Base-by-base conservation (phyloP, 176 grass and related monocot species). In the Carex littledalei region DNA sequence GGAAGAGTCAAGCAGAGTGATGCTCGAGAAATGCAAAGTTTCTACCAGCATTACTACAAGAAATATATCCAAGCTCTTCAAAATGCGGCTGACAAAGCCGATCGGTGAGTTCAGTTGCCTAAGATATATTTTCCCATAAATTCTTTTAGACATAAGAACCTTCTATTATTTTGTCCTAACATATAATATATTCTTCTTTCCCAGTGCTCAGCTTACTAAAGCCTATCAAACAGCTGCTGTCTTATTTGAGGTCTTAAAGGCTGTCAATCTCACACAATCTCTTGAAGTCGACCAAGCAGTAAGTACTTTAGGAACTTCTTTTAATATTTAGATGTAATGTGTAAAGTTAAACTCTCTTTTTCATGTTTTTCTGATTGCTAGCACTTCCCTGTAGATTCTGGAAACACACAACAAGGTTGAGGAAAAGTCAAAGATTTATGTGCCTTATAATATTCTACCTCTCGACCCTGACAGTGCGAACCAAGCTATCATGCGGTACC, bases 1-100 rank as follows among this genome's bases (percentile, higher is more conserved):
- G 96, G 93, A 85, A 88, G 93, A 87, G 96, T 95, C 39, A 88
- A 98, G 85, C 90, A 92, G 85, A 98, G 93, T 41, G 96, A 98
- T 81, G 90, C 91, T 0, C 58, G 91, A 13, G 93, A 98, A 84
- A 98, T 98, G 96, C 88, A 95, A 71, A 89, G 89, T 3, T 98
- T 95, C 85, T 98, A 98, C 81, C 88, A 91, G 16, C 88, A 94
- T 2, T 98, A 98, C 85, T 98, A 91, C 87, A 98, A 88, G 81
- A 95, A 92, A 80, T 98, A 95, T 81, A 98, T 98, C 65, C 96
- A 95, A 77, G 96, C 93, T 22, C 93, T 95, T 54, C 91, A 98
- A 73, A 94, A 94, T 61, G 89, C 84, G 0, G 91, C 91, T 18
- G 93, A 95, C 83, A 98, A 95, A 88, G 87, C 96, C 39, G 96